Evolutionary conservation across 2,329 filamentous ascomycete genomes (phyloP).

Genomic region (Corniculantispora saksenae): DNA sequence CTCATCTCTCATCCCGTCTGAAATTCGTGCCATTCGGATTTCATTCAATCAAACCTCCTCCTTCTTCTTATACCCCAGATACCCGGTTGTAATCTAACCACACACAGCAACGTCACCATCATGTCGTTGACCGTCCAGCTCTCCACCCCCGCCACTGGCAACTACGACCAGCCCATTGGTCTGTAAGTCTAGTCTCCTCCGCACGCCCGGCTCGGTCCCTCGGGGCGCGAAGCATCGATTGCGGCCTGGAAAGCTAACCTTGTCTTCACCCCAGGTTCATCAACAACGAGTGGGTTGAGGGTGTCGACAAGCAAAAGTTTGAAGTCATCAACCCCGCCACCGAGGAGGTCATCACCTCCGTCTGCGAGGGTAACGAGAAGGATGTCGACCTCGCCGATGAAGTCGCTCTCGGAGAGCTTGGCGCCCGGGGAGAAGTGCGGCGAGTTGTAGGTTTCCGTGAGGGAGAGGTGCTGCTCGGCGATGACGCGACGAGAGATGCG

Average conservation of each 20-base stretch:
- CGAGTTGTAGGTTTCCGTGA: conserved; percentile 91
- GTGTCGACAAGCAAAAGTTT: conserved; percentile 84
- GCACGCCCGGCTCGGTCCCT: too few relatives aligned
- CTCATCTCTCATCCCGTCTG: neutral
- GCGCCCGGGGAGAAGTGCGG: conserved; percentile 86
- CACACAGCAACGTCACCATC: conserved; percentile 29
- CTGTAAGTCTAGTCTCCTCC: conserved; percentile 48
- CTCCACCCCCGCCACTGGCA: conserved; percentile 66
- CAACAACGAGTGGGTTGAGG: conserved; percentile 83
- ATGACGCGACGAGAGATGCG: conserved; percentile 95
- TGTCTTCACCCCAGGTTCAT: conserved; percentile 77
- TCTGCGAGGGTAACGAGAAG: conserved; percentile 85
- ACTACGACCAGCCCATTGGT: conserved; percentile 61
- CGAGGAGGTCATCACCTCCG: conserved; percentile 81
- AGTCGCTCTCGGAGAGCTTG: conserved; percentile 72
- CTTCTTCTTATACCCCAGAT: conserved; percentile 24
- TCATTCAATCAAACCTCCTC: neutral
- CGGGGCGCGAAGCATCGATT: too few relatives aligned
- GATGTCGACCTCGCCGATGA: conserved; percentile 93
- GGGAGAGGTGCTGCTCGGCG: conserved; percentile 91
- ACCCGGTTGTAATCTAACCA: too few relatives aligned
- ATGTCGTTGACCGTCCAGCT: conserved; percentile 60
- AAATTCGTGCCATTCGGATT: neutral
- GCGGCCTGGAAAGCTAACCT: neutral
- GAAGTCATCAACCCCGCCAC: conserved; percentile 88